A percentile compares a stretch with the other conserved stretches of the same genome.
Conservation (phyloP, 2,329 filamentous ascomycete genomes). For the Aspergillus awamori region DNA sequence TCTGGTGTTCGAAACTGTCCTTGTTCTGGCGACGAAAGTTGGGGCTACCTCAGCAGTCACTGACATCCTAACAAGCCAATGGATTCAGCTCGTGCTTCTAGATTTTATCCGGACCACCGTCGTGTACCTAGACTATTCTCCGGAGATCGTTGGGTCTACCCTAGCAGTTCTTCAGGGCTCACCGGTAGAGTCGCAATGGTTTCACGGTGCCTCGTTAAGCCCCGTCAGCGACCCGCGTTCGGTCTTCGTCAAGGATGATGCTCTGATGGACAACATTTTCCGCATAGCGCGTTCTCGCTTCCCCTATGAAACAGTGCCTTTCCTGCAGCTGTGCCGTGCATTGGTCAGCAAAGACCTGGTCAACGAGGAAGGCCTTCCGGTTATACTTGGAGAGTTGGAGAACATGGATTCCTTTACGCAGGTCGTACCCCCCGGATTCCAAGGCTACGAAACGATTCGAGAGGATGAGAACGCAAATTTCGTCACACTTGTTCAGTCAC, state of each 20-base stretch:
- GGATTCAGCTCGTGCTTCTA: constrained; percentile 66
- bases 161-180: constrained; percentile 63
- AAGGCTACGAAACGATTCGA: constrained; percentile 73
- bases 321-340: constrained; percentile 70
- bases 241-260: constrained; percentile 60
- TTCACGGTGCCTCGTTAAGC: constrained; percentile 19
- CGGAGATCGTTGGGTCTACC: constrained; percentile 68
- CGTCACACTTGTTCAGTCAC: constrained; percentile 64
- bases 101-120: constrained; percentile 71
- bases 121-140: constrained; percentile 70
- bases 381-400: constrained; percentile 67
- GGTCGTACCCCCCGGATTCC: constrained; percentile 70
- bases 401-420: constrained; percentile 76
- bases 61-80: constrained; percentile 60
- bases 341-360: constrained; percentile 56
- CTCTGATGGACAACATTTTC: constrained; percentile 63
- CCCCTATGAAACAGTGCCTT: constrained; percentile 81
- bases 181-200: constrained; percentile 23
- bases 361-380: constrained; percentile 51
- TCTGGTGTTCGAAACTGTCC: constrained; percentile 54
- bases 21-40: constrained; percentile 47
- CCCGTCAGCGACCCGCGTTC: constrained; percentile 44
- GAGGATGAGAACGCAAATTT: constrained; percentile 86
- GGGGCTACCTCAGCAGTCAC: constrained; percentile 53
- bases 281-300: constrained; percentile 74